Base-by-base conservation (phyloP, 306 rosid genomes). In the Begonia masoniana region DNA sequence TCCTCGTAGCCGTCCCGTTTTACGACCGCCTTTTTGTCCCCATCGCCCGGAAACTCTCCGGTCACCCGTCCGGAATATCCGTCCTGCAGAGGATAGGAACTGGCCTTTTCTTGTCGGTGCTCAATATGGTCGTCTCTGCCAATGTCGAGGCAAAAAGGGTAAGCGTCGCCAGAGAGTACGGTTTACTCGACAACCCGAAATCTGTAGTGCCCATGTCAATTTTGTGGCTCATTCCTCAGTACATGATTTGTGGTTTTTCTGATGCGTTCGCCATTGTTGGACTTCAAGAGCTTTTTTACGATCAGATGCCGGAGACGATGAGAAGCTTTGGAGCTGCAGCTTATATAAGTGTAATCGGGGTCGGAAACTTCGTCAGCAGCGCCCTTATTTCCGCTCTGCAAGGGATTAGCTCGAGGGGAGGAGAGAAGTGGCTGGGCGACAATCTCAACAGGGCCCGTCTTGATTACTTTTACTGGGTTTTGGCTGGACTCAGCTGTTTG, bases 151-250 rank as follows among this genome's bases (percentile, higher is more conserved):
- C 72, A 52, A 77, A 77, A 65, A 77, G 96, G 64, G 59, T 88
- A 10, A 13, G 57, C 8, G 57, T 73, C 14, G 85, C 94, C 0
- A 69, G 41, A 48, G 50, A 69, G 0, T 12, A 70, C 26, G 58
- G 68, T 15, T 75, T 87, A 47, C 10, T 71, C 2, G 91, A 83
- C 60, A 51, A 52, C 16, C 85, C 87, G 0, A 78, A 56, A 51
- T 77, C 73, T 11, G 51, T 61, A 2, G 11, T 87, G 3, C 94
- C 96, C 3, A 83, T 87, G 54, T 60, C 46, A 35, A 59, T 78
- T 41, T 83, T 89, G 94, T 87, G 96, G 96, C 11, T 87, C 15
- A 78, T 87, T 14, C 96, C 96, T 51, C 96, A 83, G n/a, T 87
- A 68, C 58, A 11, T 71, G 51, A 47, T 83, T 0, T 70, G 71